These are phyloP conservation scores for Angomonas ambiguus DNA, from an alignment of 208 protist genomes.

Conservation along the genomic window DNA sequence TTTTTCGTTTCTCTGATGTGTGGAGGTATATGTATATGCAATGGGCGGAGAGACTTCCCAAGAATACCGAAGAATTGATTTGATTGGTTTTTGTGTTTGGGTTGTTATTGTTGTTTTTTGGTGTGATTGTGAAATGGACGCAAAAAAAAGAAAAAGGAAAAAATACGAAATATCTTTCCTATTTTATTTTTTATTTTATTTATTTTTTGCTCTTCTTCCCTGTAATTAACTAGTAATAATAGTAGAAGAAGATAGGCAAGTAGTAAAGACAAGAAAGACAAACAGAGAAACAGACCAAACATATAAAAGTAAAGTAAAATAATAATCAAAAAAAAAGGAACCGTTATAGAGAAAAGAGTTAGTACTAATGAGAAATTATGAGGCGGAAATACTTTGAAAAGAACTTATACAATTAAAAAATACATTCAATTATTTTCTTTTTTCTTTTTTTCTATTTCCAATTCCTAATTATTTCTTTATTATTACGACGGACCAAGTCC, in stretches of 20 bases:
- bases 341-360: background rate
- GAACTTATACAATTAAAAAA: too few species aligned
- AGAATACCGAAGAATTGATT: too few species aligned
- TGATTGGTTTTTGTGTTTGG: too few species aligned
- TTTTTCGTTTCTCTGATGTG: background rate
- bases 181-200: conserved; percentile 4
- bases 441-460: background rate
- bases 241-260: too few species aligned
- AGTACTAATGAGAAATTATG: background rate
- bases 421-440: background rate
- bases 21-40: background rate
- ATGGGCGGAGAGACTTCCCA: too few species aligned
- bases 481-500: background rate
- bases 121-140: background rate
- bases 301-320: background rate
- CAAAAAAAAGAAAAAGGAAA: background rate
- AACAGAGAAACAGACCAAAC: too few species aligned
- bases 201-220: background rate
- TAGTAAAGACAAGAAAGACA: too few species aligned
- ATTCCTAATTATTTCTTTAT: background rate
- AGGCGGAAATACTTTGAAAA: too few species aligned
- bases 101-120: background rate
- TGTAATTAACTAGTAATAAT: too few species aligned
- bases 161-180: background rate
- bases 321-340: background rate